A percentile compares a stretch with the other conserved stretches of the same genome.
These are phyloP conservation scores for Kodamaea restingae DNA, from an alignment of 805 yeast species.

Conservation along the genomic window DNA sequence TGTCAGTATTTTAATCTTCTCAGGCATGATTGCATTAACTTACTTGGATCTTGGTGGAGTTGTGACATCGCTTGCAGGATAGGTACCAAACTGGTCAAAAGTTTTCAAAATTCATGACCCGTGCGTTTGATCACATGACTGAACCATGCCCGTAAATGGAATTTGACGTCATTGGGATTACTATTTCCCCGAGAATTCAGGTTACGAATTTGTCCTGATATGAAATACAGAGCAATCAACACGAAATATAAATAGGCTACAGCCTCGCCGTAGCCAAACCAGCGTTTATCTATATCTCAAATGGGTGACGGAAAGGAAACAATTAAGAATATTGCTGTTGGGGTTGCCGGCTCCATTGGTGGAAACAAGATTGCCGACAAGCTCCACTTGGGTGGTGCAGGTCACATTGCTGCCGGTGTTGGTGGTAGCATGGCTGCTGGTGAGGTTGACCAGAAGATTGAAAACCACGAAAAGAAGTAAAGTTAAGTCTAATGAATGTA, in stretches of 20 bases:
- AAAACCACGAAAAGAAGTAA: conserved; percentile 13
- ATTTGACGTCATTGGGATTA: neutral
- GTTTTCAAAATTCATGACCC: neutral
- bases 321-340: conserved; percentile 32
- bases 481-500: too few relatives aligned
- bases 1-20: conserved; percentile 6
- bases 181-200: neutral
- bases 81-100: neutral
- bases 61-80: neutral
- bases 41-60: conserved; percentile 21
- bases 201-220: neutral
- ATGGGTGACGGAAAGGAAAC: conserved; percentile 15
- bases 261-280: neutral
- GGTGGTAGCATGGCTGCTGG: conserved; percentile 33
- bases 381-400: conserved; percentile 27
- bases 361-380: conserved; percentile 38
- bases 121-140: neutral
- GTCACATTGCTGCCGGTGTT: conserved; percentile 32
- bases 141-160: too few relatives aligned
- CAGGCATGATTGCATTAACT: conserved; percentile 10
- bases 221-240: neutral
- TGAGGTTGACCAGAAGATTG: conserved; percentile 31
- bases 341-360: conserved; percentile 36
- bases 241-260: conserved; percentile 1
- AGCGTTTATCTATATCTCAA: neutral